Evolutionary conservation across 768 basidiomycete genomes (phyloP), one percentile per base, ranked within the genome.

Genomic region (Clavaria fumosa): DNA sequence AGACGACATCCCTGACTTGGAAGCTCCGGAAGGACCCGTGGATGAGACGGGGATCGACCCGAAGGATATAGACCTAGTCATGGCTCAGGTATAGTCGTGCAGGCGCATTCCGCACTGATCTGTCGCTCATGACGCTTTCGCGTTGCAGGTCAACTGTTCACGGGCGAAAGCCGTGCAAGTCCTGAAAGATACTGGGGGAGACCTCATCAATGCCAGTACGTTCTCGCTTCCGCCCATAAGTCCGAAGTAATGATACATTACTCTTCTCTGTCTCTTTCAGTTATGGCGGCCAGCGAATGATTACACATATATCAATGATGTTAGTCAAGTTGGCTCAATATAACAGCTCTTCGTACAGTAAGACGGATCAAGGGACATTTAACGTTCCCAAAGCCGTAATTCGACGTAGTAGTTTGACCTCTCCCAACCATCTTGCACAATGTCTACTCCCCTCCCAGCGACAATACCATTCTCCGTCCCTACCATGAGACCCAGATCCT

Each of bases 121-220:
- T 7, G 7, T 18, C 32, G 18, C 28, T 18, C 9, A 30, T 30
- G 28, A 6, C 31, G 19, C 20, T 20, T n/a, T 22, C 19, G 41
- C 11, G 26, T n/a, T 50, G 32, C 72, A 89, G 65, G 86, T 89
- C 45, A 77, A 70, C 53, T 93, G 88, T 60, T 75, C 85, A 34
- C 76, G 89, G 45, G 85, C 84, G 28, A 95, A 91, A 58, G 95
- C 93, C 26, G 82, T 89, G 30, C 72, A 77, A 41, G 90, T 74
- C 45, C 61, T 97, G 56, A 90, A 85, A 64, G 86, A 89, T 50
- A 85, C 76, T 47, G 79, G 81, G 36, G 90, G 90, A 26, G 91
- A 97, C 62, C 57, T 97, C 57, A 91, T 95, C 66, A 91, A 90
- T 59, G 91, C 90, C 43, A 93, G 89, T 93, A 55, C 58, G 89